Base-by-base conservation (phyloP, 177 flowering plant genomes). In the Vitis hybrid region DNA sequence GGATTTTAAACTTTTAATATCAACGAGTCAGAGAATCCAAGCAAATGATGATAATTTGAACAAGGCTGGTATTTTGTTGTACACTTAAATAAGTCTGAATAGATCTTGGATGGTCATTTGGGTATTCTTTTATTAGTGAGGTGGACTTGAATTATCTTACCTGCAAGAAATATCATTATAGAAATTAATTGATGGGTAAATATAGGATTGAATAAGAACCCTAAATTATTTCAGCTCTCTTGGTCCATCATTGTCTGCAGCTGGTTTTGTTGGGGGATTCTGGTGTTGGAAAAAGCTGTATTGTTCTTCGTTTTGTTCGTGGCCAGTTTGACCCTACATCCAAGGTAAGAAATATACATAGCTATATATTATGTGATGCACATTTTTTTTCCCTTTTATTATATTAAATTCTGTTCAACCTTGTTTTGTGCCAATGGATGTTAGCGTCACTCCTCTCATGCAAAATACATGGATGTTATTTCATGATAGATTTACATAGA, bases 311-410 rank as follows among this genome's bases (percentile, higher is more conserved):
- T 33, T 94, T 96, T 82, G 99, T 96, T 74, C 97, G 99, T 69
- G 99, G 99, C 66, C 99, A 93, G 75, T 96, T 96, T 87, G 99
- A 96, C 74, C 98, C 99, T 48, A 87, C 97, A 49, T 96, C 99
- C 29, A 96, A 96, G 98, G 99, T 89, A 63, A 69, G 74, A n/a
- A 65, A 31, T 45, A 18, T 9, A 22, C 1, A 7, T 45, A 50
- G 39, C 22, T 63, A 6, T 51, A 49, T 15, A 13, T 7, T 10
- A 16, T 15, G 56, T 53, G 18, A 5, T 14, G 16, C 56, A 53
- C 18, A 53, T 14, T 13, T 53, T 16, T 13, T 53, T 16, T 14
- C 8, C 56, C 6, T 53, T 53, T 14, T 53, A 12, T 53, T 15
- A 14, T 15, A 15, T 12, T 53, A 12, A 53, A 5, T 53, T 53